phyloP scores from a whole-genome alignment of 2,329 filamentous ascomycete genomes.

The Macroventuria anomochaeta region DNA sequence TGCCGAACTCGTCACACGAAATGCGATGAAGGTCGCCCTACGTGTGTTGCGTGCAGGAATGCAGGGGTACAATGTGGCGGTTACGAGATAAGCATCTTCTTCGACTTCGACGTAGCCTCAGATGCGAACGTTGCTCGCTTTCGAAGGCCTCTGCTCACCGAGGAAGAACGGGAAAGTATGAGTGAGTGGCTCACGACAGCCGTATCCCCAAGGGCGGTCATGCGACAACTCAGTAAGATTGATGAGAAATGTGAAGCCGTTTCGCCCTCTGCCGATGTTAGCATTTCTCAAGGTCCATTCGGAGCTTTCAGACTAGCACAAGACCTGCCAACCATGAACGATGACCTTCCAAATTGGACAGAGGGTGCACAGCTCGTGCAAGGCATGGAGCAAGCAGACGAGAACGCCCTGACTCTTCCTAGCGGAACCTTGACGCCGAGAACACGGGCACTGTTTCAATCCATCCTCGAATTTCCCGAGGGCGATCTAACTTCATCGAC shows the following conservation, averaged over 20 bases:
- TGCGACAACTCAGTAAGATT: conserved; percentile 27
- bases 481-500: neutral
- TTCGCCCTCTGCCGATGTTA: conserved; percentile 7
- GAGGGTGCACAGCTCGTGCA: neutral
- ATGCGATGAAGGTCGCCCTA: conserved; percentile 54
- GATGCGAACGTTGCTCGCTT: conserved; percentile 36
- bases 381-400: neutral
- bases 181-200: conserved; percentile 46
- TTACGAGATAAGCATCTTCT: conserved; percentile 51
- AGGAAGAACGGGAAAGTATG: conserved; percentile 45
- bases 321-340: neutral
- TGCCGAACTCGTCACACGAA: conserved; percentile 54
- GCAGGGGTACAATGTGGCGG: conserved; percentile 49
- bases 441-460: conserved; percentile 13
- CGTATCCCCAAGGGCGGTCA: conserved; percentile 34
- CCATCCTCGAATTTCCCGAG: conserved; percentile 10
- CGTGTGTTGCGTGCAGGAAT: conserved; percentile 49
- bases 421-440: conserved; percentile 9
- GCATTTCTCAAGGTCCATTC: conserved; percentile 20
- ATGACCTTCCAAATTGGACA: neutral
- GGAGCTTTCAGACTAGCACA: conserved; percentile 15
- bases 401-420: neutral
- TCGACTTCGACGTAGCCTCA: conserved; percentile 34
- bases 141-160: conserved; percentile 55
- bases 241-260: conserved; percentile 38